phyloP scores from a whole-genome alignment of 257 asterid genomes.

The Solanum tarijense region DNA sequence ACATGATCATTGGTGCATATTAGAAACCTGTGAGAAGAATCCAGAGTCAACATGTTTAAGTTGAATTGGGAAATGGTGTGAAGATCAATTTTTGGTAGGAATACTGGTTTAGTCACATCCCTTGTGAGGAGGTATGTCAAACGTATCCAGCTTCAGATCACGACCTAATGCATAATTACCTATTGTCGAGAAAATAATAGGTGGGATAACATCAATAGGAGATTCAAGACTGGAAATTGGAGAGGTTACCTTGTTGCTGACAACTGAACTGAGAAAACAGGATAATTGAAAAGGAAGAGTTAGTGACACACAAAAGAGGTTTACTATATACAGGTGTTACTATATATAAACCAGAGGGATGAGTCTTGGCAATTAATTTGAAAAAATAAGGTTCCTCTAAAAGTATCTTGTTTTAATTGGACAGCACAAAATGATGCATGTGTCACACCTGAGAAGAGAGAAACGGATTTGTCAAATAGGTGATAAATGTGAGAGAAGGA shows the following conservation, averaged over 20 bases:
- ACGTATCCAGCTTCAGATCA: not conserved
- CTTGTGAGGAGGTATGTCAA: not conserved
- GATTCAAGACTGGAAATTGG: not conserved
- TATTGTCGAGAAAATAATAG: not conserved
- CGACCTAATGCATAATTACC: not conserved
- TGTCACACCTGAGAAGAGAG: not conserved
- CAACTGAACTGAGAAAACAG: not conserved
- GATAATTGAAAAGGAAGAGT: not conserved
- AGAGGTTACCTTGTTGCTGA: not conserved
- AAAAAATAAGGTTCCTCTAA: not conserved
- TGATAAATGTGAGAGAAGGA: not conserved
- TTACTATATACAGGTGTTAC: not conserved
- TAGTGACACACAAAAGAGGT: not conserved
- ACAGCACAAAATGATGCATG: not conserved
- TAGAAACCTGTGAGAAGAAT: not conserved
- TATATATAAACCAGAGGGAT: not conserved
- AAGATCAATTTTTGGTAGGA: not conserved
- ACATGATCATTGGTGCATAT: not conserved
- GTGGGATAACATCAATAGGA: not conserved
- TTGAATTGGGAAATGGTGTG: not conserved
- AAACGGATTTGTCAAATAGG: not conserved
- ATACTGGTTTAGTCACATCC: not conserved
- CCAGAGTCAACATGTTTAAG: not conserved
- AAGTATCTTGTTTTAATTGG: not conserved
- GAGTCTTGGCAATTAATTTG: not conserved